phyloP scores from a whole-genome alignment of 352 stramenopile species.

The Phytophthora citricola region DNA sequence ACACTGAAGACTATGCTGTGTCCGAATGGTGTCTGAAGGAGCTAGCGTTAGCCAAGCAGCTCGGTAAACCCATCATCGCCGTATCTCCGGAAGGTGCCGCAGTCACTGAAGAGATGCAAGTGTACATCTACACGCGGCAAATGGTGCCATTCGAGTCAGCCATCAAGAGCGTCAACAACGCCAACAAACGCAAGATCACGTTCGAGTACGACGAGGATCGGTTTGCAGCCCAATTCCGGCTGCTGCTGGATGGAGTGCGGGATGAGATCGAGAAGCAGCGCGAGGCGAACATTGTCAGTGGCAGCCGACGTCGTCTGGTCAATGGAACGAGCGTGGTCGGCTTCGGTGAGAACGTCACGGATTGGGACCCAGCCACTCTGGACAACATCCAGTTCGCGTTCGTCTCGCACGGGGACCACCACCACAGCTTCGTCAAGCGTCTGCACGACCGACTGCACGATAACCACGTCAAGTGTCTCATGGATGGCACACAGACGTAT shows the following conservation, averaged over 20 bases:
- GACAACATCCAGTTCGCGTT: slow-evolving; percentile 68
- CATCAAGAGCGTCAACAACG: slow-evolving; percentile 64
- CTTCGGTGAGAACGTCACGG: slow-evolving; percentile 43
- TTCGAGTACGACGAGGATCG: slow-evolving; percentile 74
- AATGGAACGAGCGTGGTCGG: slow-evolving; percentile 37
- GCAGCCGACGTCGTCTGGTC: slow-evolving; percentile 34
- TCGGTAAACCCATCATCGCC: slow-evolving; percentile 70
- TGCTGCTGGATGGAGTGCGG: slow-evolving; percentile 74
- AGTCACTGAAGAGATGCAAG: slow-evolving; percentile 79
- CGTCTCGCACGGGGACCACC: slow-evolving; percentile 74
- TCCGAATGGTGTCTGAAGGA: slow-evolving; percentile 88
- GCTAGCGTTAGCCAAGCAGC: slow-evolving; percentile 75
- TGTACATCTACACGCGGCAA: slow-evolving; percentile 87
- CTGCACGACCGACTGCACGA: slow-evolving; percentile 66
- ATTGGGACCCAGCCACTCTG: slow-evolving; percentile 43
- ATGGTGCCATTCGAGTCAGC: slow-evolving; percentile 83
- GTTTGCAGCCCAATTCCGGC: slow-evolving; percentile 62
- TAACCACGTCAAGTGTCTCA: slow-evolving; percentile 55
- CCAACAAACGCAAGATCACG: slow-evolving; percentile 62
- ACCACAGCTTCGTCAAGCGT: slow-evolving; percentile 67
- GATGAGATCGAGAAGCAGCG: slow-evolving; percentile 80
- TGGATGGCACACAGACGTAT: slow-evolving; percentile 57
- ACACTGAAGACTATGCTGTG: slow-evolving; percentile 74
- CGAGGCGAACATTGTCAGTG: slow-evolving; percentile 53
- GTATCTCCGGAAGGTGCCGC: slow-evolving; percentile 63